These are phyloP conservation scores for Chaetomium sp. DNA, from an alignment of 2,329 filamentous ascomycete genomes.

Conservation along the genomic window DNA sequence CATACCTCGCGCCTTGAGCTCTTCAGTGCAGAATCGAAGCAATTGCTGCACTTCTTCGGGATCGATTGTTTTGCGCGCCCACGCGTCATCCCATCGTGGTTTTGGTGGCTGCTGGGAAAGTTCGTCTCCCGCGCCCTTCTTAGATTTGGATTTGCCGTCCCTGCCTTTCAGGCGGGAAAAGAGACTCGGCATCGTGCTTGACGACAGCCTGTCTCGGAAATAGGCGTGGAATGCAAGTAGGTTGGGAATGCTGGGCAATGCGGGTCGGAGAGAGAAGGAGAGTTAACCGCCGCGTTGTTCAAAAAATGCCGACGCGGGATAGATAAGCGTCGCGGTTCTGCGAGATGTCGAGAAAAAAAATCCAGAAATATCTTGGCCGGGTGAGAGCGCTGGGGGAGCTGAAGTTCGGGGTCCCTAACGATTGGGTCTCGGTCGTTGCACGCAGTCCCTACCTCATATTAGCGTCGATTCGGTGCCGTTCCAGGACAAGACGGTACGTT, in stretches of 20 bases:
- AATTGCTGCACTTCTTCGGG: slow-evolving; percentile 91
- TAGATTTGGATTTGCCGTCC: slow-evolving; percentile 64
- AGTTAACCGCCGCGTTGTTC: slow-evolving; percentile 15
- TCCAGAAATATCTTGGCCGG: slow-evolving; percentile 27
- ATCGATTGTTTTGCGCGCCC: slow-evolving; percentile 77
- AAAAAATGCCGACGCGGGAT: slow-evolving; percentile 5
- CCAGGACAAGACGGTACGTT: slow-evolving; percentile 8
- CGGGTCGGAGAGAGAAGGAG: slow-evolving; percentile 11
- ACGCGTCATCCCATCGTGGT: slow-evolving; percentile 85
- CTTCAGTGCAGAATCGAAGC: slow-evolving; percentile 78
- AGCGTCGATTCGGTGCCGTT: slow-evolving; percentile 27
- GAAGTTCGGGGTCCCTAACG: slow-evolving; percentile 21
- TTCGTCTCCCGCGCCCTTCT: slow-evolving; percentile 62
- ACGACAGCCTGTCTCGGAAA: slow-evolving; percentile 24
- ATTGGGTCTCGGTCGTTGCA: slow-evolving; percentile 20
- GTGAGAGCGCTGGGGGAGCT: slow-evolving; percentile 21
- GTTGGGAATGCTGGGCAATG: slow-evolving; percentile 21
- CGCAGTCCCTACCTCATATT: slow-evolving; percentile 6
- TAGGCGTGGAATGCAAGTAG: slow-evolving; percentile 20
- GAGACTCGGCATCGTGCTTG: slow-evolving; percentile 55
- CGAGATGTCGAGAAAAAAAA: slow-evolving; percentile 22
- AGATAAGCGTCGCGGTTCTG: slow-evolving; percentile 19
- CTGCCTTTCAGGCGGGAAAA: slow-evolving; percentile 73
- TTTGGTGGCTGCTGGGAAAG: slow-evolving; percentile 61
- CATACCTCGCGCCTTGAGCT: slow-evolving; percentile 93